Base-by-base conservation (phyloP, 2,329 filamentous ascomycete species). In the Penicillium sp. region DNA sequence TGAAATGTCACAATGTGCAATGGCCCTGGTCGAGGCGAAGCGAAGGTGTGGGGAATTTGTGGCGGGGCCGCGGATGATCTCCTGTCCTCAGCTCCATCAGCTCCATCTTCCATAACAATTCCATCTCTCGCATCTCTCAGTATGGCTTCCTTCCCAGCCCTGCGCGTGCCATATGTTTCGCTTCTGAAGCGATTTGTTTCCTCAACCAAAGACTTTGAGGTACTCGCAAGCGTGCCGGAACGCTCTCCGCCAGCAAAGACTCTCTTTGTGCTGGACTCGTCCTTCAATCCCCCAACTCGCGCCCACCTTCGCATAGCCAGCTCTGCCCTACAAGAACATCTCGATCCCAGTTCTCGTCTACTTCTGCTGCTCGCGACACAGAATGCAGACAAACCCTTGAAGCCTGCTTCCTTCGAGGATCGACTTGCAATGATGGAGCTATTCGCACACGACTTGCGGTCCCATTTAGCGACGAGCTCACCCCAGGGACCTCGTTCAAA, bases 231-330 rank as follows among this genome's bases (percentile, higher is more conserved):
- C 17, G 48, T 59, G 13, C 40, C 54, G 23, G 46, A 56, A 42
- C 39, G 43, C 43, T 33, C 53, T 40, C 44, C 62, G 8, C 46
- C 51, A 37, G 50, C 68, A 27, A 59, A 62, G n/a, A 60, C 65
- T n/a, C 78, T 87, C 46, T 84, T 84, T 68, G 83, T 87, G 49
- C 75, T 87, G 39, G 84, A 87, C 64, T 86, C 84, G 0, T 85
- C 83, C 20, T 87, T 86, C 78, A 87, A 87, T 56, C 84, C 84
- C 9, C 84, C 84, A 1, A 84, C 82, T 3, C 72, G 75, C 46
- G 84, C 84, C 8, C 84, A 87, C 62, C 71, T 80, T 15, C 72
- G 74, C 18, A 79, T 87, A 27, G 81, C 79, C 4, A 75, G 73
- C 24, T 79, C 80, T 13, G 83, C 83, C 2, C 58, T 86, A 4